Percentiles rank a stretch among this genome's conserved stretches.
Conservation (phyloP, 768 basidiomycete species). For the Mycena filopes region DNA sequence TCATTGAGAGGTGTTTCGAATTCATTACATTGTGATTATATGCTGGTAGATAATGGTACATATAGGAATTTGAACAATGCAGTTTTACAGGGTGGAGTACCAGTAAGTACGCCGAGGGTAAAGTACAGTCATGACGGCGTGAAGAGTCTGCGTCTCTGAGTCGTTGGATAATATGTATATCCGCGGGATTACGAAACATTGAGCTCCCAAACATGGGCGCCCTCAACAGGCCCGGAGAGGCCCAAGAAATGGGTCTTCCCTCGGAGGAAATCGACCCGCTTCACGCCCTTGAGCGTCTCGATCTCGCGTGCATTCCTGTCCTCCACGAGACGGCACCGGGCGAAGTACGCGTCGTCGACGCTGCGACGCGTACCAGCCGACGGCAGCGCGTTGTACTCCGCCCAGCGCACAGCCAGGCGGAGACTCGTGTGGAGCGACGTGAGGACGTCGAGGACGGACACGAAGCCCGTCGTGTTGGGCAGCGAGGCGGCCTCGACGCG, state of each 20-base stretch:
- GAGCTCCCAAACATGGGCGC: slow-evolving; percentile 23
- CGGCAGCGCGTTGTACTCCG: slow-evolving; percentile 26
- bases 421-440: slow-evolving; percentile 24
- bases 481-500: slow-evolving; percentile 2
- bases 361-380: neutral
- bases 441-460: slow-evolving; percentile 31
- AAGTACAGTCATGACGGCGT: no score
- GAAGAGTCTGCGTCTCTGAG: no score
- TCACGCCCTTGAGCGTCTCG: slow-evolving; percentile 28
- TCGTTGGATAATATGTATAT: no score
- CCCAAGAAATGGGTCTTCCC: slow-evolving; percentile 28
- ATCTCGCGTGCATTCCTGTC: slow-evolving; percentile 11
- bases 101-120: no score
- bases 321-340: slow-evolving; percentile 3
- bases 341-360: slow-evolving; percentile 26
- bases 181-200: slow-evolving; percentile 27
- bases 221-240: slow-evolving; percentile 24
- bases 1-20: no score
- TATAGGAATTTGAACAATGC: no score
- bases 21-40: no score
- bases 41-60: no score
- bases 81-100: no score
- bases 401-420: slow-evolving; percentile 11
- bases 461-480: slow-evolving; percentile 12
- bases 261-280: slow-evolving; percentile 27